These are phyloP conservation scores for Choanephora cucurbitarum DNA, from an alignment of 371 early-diverging fungal genomes.

Conservation along the genomic window DNA sequence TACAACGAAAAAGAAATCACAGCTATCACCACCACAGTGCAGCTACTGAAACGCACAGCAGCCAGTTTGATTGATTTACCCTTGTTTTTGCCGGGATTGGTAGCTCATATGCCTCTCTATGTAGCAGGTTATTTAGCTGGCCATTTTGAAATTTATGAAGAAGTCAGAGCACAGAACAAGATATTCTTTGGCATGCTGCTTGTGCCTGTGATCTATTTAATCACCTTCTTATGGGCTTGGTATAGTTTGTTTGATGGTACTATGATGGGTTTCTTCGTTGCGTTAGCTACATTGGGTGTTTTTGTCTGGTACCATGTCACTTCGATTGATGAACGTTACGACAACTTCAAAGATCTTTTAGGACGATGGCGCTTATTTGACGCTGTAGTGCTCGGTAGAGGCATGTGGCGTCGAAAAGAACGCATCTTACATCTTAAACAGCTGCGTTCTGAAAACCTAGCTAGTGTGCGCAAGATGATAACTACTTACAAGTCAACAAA, in stretches of 20 bases:
- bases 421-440: slow-evolving; percentile 44
- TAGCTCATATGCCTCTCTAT: slow-evolving; percentile 58
- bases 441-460: slow-evolving; percentile 34
- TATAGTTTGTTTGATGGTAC: slow-evolving; percentile 38
- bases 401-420: slow-evolving; percentile 49
- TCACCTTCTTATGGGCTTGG: slow-evolving; percentile 50
- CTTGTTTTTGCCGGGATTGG: slow-evolving; percentile 53
- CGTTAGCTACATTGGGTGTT: slow-evolving; percentile 37
- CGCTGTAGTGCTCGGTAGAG: slow-evolving; percentile 49
- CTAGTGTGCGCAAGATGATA: slow-evolving; percentile 32
- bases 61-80: slow-evolving; percentile 51
- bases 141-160: slow-evolving; percentile 54
- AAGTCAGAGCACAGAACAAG: slow-evolving; percentile 60
- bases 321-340: slow-evolving; percentile 52
- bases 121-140: slow-evolving; percentile 52
- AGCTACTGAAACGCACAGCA: slow-evolving; percentile 41
- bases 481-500: slow-evolving; percentile 33
- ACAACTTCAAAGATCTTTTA: slow-evolving; percentile 46
- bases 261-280: slow-evolving; percentile 46
- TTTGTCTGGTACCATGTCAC: slow-evolving; percentile 55
- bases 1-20: slow-evolving; percentile 52
- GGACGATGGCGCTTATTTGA: slow-evolving; percentile 56
- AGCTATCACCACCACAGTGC: slow-evolving; percentile 38
- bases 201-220: slow-evolving; percentile 45
- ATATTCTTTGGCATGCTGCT: slow-evolving; percentile 46